Conservation (phyloP, 2,329 filamentous ascomycete genomes). For the Ascomycota sp. region DNA sequence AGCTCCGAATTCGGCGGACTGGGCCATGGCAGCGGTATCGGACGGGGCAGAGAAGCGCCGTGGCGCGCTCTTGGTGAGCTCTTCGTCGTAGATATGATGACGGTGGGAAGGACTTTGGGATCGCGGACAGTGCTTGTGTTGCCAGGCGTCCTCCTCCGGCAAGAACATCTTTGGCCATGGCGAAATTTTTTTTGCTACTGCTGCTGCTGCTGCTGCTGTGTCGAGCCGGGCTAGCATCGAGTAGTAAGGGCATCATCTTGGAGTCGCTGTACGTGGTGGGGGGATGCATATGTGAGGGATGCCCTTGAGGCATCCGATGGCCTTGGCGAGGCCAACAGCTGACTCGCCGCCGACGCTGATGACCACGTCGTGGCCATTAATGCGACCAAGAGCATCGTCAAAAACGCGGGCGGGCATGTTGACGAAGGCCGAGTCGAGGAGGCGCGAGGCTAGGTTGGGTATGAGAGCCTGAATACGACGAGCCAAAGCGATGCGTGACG, state of each 20-base stretch:
- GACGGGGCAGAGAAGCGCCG: slow-evolving; percentile 11
- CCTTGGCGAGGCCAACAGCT: slow-evolving; percentile 37
- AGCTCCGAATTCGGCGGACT: slow-evolving; percentile 3
- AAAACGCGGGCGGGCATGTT: slow-evolving; percentile 9
- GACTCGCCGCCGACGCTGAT: slow-evolving; percentile 42
- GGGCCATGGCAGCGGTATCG: slow-evolving; percentile 4
- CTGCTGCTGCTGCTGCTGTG: slow-evolving; percentile 2
- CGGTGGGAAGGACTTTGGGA: slow-evolving; percentile 7
- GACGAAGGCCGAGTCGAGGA: slow-evolving; percentile 14
- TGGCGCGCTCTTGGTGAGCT: slow-evolving; percentile 11
- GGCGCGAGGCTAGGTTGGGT: slow-evolving; percentile 11
- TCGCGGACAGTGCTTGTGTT: slow-evolving; percentile 5
- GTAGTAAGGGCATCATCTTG: slow-evolving; percentile 27
- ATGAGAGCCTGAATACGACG: slow-evolving; percentile 13
- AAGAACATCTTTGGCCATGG: not conserved
- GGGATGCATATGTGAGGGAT: slow-evolving; percentile 38
- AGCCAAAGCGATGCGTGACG: slow-evolving; percentile 16
- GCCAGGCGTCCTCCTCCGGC: slow-evolving; percentile 1
- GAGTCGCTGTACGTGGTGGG: slow-evolving; percentile 37
- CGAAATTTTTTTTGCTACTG: slow-evolving; percentile 1
- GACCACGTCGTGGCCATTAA: slow-evolving; percentile 28
- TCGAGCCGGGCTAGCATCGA: slow-evolving; percentile 4
- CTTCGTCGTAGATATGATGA: slow-evolving; percentile 19
- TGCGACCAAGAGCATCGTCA: slow-evolving; percentile 9
- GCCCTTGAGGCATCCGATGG: slow-evolving; percentile 28